Evolutionary conservation across 73 alveolate genomes (phyloP).

Genomic region (Paramecium octaurelia): DNA sequence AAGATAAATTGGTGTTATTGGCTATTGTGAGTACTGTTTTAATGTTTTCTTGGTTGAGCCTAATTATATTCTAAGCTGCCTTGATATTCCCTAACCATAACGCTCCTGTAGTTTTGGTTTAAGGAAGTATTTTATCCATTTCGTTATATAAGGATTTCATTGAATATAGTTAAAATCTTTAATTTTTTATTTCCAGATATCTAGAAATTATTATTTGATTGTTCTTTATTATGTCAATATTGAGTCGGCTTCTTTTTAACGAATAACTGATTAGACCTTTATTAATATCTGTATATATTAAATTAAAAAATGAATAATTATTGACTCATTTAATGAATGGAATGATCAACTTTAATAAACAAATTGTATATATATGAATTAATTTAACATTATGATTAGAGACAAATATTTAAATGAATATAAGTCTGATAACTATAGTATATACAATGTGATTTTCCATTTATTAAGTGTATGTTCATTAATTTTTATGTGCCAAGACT

Average conservation of each 20-base stretch:
- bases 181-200: neutral
- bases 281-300: neutral
- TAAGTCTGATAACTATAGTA: no score
- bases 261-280: neutral
- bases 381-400: neutral
- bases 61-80: neutral
- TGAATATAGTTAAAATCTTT: neutral
- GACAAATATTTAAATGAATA: no score
- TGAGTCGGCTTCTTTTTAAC: neutral
- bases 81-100: neutral
- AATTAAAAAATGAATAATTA: neutral
- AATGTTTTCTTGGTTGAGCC: neutral
- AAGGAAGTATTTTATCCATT: slow-evolving; percentile 1
- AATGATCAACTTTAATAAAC: neutral
- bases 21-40: neutral
- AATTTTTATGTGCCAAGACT: no score
- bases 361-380: neutral
- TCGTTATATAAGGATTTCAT: neutral
- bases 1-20: neutral
- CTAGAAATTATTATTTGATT: neutral
- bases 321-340: neutral
- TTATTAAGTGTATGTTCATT: no score
- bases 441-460: no score
- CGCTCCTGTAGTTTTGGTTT: neutral
- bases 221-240: neutral